Conservation (phyloP, 225 moss, liverwort and hornwort genomes). For the Pseudoscleropodium purum region DNA sequence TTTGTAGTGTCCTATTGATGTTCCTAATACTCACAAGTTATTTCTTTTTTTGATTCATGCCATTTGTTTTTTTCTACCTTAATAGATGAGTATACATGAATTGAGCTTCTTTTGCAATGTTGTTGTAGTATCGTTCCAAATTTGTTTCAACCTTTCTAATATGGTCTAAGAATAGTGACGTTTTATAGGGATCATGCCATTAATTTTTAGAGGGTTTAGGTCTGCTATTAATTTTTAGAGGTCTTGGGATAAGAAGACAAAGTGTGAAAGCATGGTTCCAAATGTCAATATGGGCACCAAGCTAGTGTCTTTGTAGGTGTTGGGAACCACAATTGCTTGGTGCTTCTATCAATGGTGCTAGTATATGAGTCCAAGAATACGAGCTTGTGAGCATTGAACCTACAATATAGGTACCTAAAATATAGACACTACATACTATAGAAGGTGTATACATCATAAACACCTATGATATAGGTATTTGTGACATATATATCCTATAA, state of each 20-base stretch:
- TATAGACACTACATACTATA: too few relatives aligned
- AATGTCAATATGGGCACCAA: not conserved
- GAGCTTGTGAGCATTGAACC: too few relatives aligned
- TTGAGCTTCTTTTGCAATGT: not conserved
- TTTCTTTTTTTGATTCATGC: not conserved
- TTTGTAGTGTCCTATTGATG: accelerated
- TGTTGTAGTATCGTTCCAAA: not conserved
- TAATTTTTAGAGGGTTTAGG: not conserved
- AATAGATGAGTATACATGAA: too few relatives aligned
- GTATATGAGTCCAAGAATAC: too few relatives aligned
- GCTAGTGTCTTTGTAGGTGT: not conserved
- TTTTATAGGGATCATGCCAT: not conserved
- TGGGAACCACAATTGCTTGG: not conserved
- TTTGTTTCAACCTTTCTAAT: not conserved
- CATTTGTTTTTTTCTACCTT: not conserved
- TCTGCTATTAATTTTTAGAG: not conserved
- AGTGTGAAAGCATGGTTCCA: not conserved
- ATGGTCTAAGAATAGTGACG: accelerated
- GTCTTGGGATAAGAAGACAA: not conserved
- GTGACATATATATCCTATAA: too few relatives aligned
- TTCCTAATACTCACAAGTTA: not conserved
- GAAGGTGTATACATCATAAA: too few relatives aligned
- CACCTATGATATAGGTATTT: too few relatives aligned
- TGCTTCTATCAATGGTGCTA: too few relatives aligned
- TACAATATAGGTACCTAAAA: too few relatives aligned